Conservation (phyloP, 169 alveolate species). For the Cryptosporidium parvum region DNA sequence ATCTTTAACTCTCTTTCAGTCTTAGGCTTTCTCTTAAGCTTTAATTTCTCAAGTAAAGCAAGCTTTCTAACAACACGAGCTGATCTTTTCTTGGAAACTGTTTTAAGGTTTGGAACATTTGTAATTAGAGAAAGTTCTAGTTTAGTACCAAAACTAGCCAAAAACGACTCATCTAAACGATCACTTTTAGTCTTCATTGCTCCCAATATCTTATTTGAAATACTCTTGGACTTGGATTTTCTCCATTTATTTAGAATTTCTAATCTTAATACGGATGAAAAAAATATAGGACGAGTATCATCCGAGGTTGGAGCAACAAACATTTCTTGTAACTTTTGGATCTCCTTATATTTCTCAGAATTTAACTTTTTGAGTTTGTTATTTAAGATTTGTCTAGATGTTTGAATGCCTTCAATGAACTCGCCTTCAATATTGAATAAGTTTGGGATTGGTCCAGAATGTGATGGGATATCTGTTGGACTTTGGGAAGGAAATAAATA, state of each 20-base stretch:
- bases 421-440: not conserved
- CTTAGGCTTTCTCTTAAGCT: not conserved
- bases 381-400: not conserved
- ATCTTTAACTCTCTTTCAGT: not conserved
- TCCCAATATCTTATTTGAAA: not conserved
- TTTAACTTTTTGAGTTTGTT: not conserved
- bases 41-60: not conserved
- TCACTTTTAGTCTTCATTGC: not conserved
- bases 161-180: not conserved
- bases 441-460: not conserved
- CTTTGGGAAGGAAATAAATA: slow-evolving; percentile 15
- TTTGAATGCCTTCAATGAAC: not conserved
- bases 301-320: not conserved
- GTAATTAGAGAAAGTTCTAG: not conserved
- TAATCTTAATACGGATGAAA: not conserved
- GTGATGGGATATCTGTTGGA: not conserved
- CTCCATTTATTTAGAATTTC: not conserved
- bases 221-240: not conserved
- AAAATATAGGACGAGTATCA: not conserved
- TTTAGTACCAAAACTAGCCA: not conserved
- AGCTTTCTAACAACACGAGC: not conserved
- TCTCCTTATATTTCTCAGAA: not conserved
- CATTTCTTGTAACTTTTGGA: not conserved
- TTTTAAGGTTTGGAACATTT: not conserved
- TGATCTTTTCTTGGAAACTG: not conserved